Percentiles rank a stretch among this genome's conserved stretches.
Evolutionary conservation across 768 basidiomycete genomes (phyloP).

Genomic region (Tulasnella sp.): DNA sequence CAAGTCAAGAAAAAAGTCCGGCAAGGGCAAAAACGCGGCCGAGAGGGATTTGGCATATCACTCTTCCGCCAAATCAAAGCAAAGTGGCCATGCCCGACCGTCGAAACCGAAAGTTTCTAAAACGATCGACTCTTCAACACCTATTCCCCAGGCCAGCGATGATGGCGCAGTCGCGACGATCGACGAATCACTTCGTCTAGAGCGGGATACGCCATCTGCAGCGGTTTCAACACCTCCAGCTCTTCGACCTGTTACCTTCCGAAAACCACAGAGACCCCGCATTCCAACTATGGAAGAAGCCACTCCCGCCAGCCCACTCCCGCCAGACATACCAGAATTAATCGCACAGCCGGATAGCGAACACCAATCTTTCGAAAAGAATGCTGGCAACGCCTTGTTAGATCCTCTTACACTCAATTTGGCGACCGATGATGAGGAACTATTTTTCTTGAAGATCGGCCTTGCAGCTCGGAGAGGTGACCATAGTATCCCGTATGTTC

Average conservation of each 20-base stretch:
- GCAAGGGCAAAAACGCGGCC: not conserved
- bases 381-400: not conserved
- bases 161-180: not conserved
- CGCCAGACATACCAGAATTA: not conserved
- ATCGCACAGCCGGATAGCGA: not conserved
- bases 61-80: slow-evolving; percentile 14
- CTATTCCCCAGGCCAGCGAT: not conserved
- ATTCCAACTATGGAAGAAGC: slow-evolving; percentile 20
- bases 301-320: not conserved
- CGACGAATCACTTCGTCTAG: not conserved
- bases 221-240: not conserved
- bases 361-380: not conserved
- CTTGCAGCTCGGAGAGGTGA: slow-evolving; percentile 40
- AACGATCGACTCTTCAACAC: not conserved
- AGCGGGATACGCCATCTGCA: not conserved
- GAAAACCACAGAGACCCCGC: slow-evolving; percentile 8
- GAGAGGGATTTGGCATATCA: slow-evolving; percentile 19
- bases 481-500: slow-evolving; percentile 30
- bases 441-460: slow-evolving; percentile 69
- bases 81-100: not conserved
- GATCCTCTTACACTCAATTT: slow-evolving; percentile 20
- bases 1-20: slow-evolving; percentile 6
- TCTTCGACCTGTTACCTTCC: not conserved
- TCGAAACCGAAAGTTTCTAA: slow-evolving; percentile 11
- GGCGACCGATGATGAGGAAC: slow-evolving; percentile 81